Conservation (phyloP, 495 filamentous ascomycete genomes). For the Aspergillus sclerotioniger region DNA sequence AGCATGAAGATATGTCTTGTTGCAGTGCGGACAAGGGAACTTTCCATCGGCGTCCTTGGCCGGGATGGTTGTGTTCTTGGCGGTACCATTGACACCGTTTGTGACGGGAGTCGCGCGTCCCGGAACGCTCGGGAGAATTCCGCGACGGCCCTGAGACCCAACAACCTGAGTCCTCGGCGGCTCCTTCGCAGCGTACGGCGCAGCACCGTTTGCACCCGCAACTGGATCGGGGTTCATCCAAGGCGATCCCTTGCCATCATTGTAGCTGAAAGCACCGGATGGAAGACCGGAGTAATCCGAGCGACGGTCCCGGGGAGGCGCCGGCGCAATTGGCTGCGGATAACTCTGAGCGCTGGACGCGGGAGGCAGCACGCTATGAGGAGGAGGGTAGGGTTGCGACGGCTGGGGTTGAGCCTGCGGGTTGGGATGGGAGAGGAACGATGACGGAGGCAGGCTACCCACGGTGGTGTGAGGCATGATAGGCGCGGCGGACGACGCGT, state of each 20-base stretch:
- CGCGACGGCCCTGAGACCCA: slow-evolving; percentile 84
- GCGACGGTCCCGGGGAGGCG: slow-evolving; percentile 59
- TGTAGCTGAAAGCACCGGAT: slow-evolving; percentile 55
- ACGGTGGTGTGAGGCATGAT: slow-evolving; percentile 56
- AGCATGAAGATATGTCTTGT: slow-evolving; percentile 94
- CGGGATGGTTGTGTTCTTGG: slow-evolving; percentile 77
- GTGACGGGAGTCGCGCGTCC: slow-evolving; percentile 68
- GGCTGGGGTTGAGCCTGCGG: slow-evolving; percentile 54
- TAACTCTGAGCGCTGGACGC: slow-evolving; percentile 63
- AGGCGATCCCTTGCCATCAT: slow-evolving; percentile 41
- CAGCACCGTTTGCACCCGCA: slow-evolving; percentile 39
- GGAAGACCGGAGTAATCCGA: slow-evolving; percentile 58
- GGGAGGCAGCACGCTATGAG: slow-evolving; percentile 64
- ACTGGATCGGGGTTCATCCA: slow-evolving; percentile 40
- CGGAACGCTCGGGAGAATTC: slow-evolving; percentile 85
- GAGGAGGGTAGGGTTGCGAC: slow-evolving; percentile 57
- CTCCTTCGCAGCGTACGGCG: slow-evolving; percentile 45
- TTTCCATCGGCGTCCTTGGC: slow-evolving; percentile 94
- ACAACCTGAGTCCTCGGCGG: slow-evolving; percentile 82
- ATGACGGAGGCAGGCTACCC: slow-evolving; percentile 56
- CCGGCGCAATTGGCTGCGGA: slow-evolving; percentile 70
- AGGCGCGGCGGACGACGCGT: slow-evolving; percentile 45
- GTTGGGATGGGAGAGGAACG: slow-evolving; percentile 50
- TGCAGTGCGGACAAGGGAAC: slow-evolving; percentile 95
- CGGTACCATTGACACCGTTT: slow-evolving; percentile 54